Percentiles rank a stretch among this genome's conserved stretches.
Evolutionary conservation across 2,329 filamentous ascomycete genomes (phyloP).

Genomic region (Raffaelea deltoideospora): DNA sequence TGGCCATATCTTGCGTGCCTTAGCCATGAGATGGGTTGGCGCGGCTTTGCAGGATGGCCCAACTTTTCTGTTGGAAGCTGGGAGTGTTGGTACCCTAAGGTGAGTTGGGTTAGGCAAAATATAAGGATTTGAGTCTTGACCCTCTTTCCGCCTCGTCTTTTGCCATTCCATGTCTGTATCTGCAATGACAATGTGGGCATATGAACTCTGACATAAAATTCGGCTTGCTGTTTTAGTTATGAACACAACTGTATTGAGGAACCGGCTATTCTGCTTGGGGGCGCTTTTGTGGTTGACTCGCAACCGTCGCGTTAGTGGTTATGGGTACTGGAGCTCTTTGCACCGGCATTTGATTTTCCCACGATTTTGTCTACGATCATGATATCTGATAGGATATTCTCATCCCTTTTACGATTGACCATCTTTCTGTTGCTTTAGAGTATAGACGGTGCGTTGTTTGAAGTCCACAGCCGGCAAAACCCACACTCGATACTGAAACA

Average conservation of each 20-base stretch:
- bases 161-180: not conserved
- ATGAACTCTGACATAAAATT: no score
- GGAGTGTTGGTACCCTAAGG: slow-evolving; percentile 71
- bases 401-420: not conserved
- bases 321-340: no score
- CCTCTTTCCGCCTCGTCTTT: not conserved
- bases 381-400: not conserved
- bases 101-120: slow-evolving; percentile 22
- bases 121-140: not conserved
- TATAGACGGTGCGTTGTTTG: not conserved
- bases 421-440: not conserved
- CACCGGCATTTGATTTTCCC: no score
- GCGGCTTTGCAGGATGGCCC: slow-evolving; percentile 61
- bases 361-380: not conserved
- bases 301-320: no score
- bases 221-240: slow-evolving; percentile 38
- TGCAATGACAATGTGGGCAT: not conserved
- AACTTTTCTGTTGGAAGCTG: slow-evolving; percentile 71
- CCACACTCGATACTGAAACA: no score
- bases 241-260: slow-evolving; percentile 67
- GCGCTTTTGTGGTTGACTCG: slow-evolving; percentile 47
- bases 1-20: slow-evolving; percentile 75
- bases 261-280: slow-evolving; percentile 64
- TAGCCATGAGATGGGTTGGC: slow-evolving; percentile 74
- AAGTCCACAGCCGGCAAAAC: not conserved